Conservation (phyloP, 176 grass and related monocot species). For the Musa acuminata region DNA sequence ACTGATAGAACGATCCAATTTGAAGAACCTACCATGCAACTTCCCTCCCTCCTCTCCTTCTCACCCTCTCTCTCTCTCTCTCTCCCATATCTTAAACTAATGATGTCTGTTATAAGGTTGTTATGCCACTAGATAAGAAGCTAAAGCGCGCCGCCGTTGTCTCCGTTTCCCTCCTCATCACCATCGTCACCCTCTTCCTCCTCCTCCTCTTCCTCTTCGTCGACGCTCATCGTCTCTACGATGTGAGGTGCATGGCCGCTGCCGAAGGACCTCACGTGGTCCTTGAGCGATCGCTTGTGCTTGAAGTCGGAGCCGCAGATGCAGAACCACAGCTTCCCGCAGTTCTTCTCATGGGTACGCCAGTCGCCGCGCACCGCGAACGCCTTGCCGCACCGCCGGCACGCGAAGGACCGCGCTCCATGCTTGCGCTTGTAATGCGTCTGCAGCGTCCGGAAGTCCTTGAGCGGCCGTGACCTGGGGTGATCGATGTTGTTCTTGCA, state of each 20-base stretch:
- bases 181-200: conserved; percentile 30
- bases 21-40: not conserved
- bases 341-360: conserved; percentile 26
- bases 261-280: conserved; percentile 81
- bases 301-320: conserved; percentile 60
- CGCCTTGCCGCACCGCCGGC: conserved; percentile 16
- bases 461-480: conserved; percentile 19
- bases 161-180: conserved; percentile 10
- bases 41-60: too few species aligned
- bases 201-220: conserved; percentile 33
- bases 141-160: conserved; percentile 7
- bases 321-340: conserved; percentile 25
- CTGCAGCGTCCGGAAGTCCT: conserved; percentile 24
- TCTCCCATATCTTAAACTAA: too few species aligned
- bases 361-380: conserved; percentile 22
- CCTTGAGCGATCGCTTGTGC: conserved; percentile 92
- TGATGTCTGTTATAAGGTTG: too few species aligned
- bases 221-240: conserved; percentile 40
- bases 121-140: too few species aligned
- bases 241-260: conserved; percentile 79
- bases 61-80: too few species aligned
- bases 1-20: conserved; percentile 25
- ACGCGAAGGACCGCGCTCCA: conserved; percentile 12
- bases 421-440: conserved; percentile 25
- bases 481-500: conserved; percentile 24